These are phyloP conservation scores for Blastomyces emzantsi DNA, from an alignment of 2,329 filamentous ascomycete genomes.

Conservation along the genomic window DNA sequence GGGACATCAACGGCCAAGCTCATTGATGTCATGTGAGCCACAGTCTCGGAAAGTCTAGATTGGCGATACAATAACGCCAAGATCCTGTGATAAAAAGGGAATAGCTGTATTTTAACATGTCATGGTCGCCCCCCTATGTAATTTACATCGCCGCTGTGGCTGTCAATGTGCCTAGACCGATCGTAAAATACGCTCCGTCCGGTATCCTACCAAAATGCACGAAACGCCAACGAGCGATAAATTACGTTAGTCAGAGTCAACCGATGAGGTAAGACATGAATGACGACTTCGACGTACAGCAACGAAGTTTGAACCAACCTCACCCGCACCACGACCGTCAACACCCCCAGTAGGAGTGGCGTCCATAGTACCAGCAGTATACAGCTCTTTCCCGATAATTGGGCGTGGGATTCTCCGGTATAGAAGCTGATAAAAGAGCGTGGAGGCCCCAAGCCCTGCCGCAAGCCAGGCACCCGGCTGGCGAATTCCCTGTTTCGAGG, in stretches of 20 bases:
- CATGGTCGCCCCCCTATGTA: too few species aligned
- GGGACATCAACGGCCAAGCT: neutral
- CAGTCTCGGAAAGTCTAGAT: neutral
- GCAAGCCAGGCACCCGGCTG: neutral
- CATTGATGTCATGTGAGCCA: neutral
- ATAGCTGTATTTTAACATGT: too few species aligned
- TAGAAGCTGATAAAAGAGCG: neutral
- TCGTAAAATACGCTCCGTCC: too few species aligned
- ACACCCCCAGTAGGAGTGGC: neutral
- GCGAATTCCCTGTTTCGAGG: neutral
- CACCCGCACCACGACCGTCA: neutral
- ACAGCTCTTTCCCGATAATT: neutral
- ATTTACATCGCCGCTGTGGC: too few species aligned
- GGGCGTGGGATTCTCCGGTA: neutral
- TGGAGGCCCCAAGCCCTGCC: neutral
- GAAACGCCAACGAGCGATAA: neutral
- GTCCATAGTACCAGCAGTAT: neutral
- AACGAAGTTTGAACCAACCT: neutral
- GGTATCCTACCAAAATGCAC: neutral
- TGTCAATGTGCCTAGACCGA: too few species aligned
- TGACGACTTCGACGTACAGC: slow-evolving; percentile 1
- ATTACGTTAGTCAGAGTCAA: neutral
- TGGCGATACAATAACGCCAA: neutral
- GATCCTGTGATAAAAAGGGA: neutral
- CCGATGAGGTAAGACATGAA: neutral